These are phyloP conservation scores for Trichoderma polysporum DNA, from an alignment of 2,329 filamentous ascomycete genomes.

Conservation along the genomic window DNA sequence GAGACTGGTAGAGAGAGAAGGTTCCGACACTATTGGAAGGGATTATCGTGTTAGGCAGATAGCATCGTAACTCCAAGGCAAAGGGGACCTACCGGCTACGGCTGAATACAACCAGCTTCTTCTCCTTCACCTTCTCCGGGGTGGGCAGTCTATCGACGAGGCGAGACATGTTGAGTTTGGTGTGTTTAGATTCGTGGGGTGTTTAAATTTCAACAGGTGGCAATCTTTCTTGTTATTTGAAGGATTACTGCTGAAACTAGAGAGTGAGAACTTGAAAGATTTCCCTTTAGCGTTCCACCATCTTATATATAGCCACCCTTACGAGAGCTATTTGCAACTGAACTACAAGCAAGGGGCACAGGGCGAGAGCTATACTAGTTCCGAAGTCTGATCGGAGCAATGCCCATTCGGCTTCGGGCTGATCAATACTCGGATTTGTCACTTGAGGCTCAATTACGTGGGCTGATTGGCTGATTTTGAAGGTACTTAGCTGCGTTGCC, in stretches of 20 bases:
- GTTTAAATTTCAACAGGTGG: background rate
- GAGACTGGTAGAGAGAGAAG: slow-evolving; percentile 35
- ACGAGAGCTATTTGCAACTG: background rate
- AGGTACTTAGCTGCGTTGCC: background rate
- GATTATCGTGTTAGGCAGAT: background rate
- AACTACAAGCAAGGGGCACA: background rate
- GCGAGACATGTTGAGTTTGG: slow-evolving; percentile 32
- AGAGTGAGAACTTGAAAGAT: background rate
- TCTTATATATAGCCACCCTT: background rate
- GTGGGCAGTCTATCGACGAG: slow-evolving; percentile 36
- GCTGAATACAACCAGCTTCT: slow-evolving; percentile 40
- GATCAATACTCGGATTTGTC: background rate
- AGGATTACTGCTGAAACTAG: background rate
- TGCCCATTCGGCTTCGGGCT: background rate
- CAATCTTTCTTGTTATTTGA: background rate
- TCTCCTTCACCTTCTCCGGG: slow-evolving; percentile 32
- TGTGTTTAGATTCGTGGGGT: no score
- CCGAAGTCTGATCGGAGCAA: background rate
- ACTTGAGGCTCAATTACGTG: background rate
- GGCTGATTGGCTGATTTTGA: background rate
- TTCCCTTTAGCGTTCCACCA: background rate
- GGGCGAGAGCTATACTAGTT: background rate
- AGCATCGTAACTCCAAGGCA: no score
- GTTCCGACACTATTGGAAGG: slow-evolving; percentile 34
- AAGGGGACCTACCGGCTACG: slow-evolving; percentile 35